A percentile compares a stretch with the other conserved stretches of the same genome.
phyloP scores from a whole-genome alignment of 139 green algal genomes.

The Choricystis sp. region DNA sequence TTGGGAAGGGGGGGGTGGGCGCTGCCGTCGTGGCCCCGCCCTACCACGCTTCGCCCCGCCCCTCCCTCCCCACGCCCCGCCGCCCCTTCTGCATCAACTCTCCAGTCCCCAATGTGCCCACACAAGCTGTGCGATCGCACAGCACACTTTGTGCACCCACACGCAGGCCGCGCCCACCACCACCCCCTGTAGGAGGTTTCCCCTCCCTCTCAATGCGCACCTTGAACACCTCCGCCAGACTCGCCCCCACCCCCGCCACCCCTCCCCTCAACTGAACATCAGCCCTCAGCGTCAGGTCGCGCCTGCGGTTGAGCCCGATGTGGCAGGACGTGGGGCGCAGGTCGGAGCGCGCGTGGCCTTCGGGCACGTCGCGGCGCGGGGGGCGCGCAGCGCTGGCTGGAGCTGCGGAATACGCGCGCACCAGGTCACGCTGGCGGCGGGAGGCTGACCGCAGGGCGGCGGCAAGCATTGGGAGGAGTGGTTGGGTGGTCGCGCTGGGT shows the following conservation, averaged over 20 bases:
- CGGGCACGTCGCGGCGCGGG: slow-evolving; percentile 13
- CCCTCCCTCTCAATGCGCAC: slow-evolving; percentile 1
- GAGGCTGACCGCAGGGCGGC: too few relatives aligned
- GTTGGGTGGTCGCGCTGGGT: too few relatives aligned
- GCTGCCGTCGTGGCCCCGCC: too few relatives aligned
- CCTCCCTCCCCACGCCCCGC: not conserved
- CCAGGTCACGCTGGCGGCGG: too few relatives aligned
- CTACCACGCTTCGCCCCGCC: not conserved
- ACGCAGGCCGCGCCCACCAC: too few relatives aligned
- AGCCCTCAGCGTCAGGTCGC: slow-evolving; percentile 12
- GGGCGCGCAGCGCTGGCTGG: too few relatives aligned
- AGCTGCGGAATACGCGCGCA: too few relatives aligned
- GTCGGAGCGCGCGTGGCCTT: slow-evolving; percentile 14
- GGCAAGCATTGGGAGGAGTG: too few relatives aligned
- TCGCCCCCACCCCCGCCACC: not conserved
- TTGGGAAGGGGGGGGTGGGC: too few relatives aligned
- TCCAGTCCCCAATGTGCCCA: too few relatives aligned
- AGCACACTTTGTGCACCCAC: too few relatives aligned
- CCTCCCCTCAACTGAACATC: slow-evolving; percentile 7
- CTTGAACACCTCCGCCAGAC: slow-evolving; percentile 8
- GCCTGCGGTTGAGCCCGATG: slow-evolving; percentile 12
- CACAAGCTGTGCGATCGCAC: too few relatives aligned
- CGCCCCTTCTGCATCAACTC: not conserved
- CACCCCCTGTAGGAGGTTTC: not conserved
- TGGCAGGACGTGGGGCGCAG: slow-evolving; percentile 6